These are phyloP conservation scores for Rosa multiflora DNA, from an alignment of 306 rosid genomes.

Conservation along the genomic window DNA sequence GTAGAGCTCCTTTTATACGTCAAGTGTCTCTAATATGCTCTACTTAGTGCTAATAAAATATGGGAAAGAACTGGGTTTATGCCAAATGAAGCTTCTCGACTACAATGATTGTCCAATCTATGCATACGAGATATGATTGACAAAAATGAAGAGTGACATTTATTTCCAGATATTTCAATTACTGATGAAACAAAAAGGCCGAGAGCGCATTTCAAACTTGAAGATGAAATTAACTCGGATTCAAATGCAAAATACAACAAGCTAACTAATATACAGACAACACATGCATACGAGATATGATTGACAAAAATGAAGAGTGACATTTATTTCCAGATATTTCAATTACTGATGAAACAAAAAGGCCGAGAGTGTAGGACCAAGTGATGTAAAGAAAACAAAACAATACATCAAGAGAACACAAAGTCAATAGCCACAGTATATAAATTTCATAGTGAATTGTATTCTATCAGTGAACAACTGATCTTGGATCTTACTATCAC, in stretches of 20 bases:
- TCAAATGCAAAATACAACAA: neutral
- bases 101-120: neutral
- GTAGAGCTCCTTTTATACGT: neutral
- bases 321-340: neutral
- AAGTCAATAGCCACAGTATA: too few species aligned
- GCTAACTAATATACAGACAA: constrained; percentile 14
- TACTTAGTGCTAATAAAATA: neutral
- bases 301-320: neutral
- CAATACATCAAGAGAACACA: too few species aligned
- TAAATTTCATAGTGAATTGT: too few species aligned
- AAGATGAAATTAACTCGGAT: neutral
- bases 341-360: neutral
- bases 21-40: neutral
- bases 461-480: constrained; percentile 25
- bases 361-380: too few species aligned
- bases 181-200: neutral
- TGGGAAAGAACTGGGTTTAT: neutral
- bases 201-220: neutral
- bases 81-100: neutral
- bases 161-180: constrained; percentile 2
- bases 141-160: neutral
- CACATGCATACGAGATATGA: neutral
- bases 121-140: neutral
- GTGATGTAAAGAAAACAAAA: too few species aligned
- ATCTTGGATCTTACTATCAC: constrained; percentile 21